A percentile compares a stretch with the other conserved stretches of the same genome.
Conservation (phyloP, 148 eudicot genomes). For the Vaccinium myrtillus region DNA sequence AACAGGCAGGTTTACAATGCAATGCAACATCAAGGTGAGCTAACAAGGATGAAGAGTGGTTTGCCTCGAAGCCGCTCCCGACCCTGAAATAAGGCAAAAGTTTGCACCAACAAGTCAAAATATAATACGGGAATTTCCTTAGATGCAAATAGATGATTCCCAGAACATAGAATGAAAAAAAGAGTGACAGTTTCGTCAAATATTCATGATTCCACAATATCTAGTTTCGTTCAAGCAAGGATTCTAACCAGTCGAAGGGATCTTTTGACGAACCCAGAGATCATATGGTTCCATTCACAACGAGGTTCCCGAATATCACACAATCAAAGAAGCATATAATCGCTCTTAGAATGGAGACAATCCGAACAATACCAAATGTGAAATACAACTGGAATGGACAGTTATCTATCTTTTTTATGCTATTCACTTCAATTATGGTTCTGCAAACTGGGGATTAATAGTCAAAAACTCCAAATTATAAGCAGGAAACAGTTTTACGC, state of each 20-base stretch:
- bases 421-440: neutral
- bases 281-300: neutral
- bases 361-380: neutral
- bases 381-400: neutral
- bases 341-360: neutral
- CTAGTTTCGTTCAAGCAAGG: neutral
- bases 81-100: constrained; percentile 51
- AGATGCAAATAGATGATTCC: neutral
- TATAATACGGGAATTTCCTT: neutral
- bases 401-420: neutral
- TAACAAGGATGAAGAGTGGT: constrained; percentile 73
- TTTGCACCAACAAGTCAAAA: neutral
- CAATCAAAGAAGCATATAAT: neutral
- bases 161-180: neutral
- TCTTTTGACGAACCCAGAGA: neutral
- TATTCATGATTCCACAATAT: neutral
- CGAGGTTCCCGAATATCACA: neutral
- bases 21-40: constrained; percentile 24
- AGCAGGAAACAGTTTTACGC: neutral
- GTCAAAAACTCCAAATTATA: neutral
- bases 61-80: constrained; percentile 70
- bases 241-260: neutral
- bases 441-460: neutral
- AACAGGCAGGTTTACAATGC: constrained; percentile 2
- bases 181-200: neutral